Percentiles rank a stretch among this genome's conserved stretches.
phyloP scores from a whole-genome alignment of 768 basidiomycete genomes.

The Stropharia rugosoannulata region DNA sequence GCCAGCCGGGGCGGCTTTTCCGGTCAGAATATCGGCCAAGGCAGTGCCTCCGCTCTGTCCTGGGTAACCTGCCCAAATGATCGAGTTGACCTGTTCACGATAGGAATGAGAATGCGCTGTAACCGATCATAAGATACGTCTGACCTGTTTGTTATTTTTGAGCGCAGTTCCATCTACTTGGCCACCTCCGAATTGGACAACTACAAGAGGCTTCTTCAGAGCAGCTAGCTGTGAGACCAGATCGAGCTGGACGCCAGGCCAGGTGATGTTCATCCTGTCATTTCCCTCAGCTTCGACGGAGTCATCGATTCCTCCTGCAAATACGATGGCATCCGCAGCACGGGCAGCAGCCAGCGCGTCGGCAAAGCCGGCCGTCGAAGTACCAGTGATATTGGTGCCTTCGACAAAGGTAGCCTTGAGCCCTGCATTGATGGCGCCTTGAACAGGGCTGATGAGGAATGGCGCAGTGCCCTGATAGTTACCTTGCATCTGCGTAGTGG shows the following conservation, averaged over 20 bases:
- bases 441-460: conserved; percentile 53
- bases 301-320: conserved; percentile 53
- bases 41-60: conserved; percentile 56
- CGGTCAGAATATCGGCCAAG: conserved; percentile 49
- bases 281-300: conserved; percentile 44
- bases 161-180: conserved; percentile 50
- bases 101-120: not conserved
- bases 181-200: conserved; percentile 57
- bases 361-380: conserved; percentile 44
- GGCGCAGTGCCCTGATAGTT: conserved; percentile 57
- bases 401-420: conserved; percentile 41
- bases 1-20: conserved; percentile 53
- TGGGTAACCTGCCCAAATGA: conserved; percentile 59
- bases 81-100: conserved; percentile 43
- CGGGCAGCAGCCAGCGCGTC: conserved; percentile 49
- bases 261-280: conserved; percentile 48
- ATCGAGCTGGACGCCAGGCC: conserved; percentile 57
- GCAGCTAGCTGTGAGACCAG: conserved; percentile 42
- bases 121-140: not conserved
- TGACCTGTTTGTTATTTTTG: conserved; percentile 42
- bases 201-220: conserved; percentile 51
- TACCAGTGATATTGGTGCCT: conserved; percentile 41
- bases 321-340: conserved; percentile 49
- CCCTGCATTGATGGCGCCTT: conserved; percentile 46
- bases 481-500: conserved; percentile 55